Percentiles rank a stretch among this genome's conserved stretches.
phyloP scores from a whole-genome alignment of 768 basidiomycete species.

The Boletus barrowsii region DNA sequence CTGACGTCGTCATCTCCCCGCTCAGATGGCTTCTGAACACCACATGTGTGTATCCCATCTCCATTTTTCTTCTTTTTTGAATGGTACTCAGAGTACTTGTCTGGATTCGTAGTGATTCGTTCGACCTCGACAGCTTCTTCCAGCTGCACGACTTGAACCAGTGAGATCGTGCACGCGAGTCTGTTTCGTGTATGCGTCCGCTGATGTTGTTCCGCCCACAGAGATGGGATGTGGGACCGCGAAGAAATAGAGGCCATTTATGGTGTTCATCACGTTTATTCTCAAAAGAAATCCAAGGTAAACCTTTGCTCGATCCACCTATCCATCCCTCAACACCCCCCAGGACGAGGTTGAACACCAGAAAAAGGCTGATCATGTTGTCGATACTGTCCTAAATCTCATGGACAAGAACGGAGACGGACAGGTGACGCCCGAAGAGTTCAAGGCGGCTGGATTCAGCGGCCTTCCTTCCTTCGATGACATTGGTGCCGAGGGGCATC shows the following conservation, averaged over 20 bases:
- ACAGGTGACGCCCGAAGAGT: constrained; percentile 63
- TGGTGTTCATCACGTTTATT: constrained; percentile 90
- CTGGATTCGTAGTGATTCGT: constrained; percentile 60
- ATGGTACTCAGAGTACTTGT: neutral
- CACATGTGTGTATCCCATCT: constrained; percentile 57
- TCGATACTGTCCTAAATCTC: constrained; percentile 59
- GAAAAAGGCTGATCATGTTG: constrained; percentile 77
- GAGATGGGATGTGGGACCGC: constrained; percentile 78
- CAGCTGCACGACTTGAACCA: constrained; percentile 90
- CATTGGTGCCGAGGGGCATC: constrained; percentile 88
- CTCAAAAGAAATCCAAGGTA: constrained; percentile 76
- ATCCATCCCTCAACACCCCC: neutral
- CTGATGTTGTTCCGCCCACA: constrained; percentile 24
- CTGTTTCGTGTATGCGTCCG: neutral
- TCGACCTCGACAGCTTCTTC: constrained; percentile 88
- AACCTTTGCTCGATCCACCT: neutral
- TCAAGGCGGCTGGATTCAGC: constrained; percentile 65
- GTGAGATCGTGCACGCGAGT: constrained; percentile 35
- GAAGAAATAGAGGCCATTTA: constrained; percentile 95
- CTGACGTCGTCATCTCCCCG: constrained; percentile 13
- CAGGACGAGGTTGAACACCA: constrained; percentile 78
- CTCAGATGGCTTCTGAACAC: constrained; percentile 85
- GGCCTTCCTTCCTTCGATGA: constrained; percentile 81
- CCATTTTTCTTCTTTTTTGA: neutral
- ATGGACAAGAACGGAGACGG: constrained; percentile 80